Conservation (phyloP, 106 monocot species). For the Dactylorhiza incarnata region DNA sequence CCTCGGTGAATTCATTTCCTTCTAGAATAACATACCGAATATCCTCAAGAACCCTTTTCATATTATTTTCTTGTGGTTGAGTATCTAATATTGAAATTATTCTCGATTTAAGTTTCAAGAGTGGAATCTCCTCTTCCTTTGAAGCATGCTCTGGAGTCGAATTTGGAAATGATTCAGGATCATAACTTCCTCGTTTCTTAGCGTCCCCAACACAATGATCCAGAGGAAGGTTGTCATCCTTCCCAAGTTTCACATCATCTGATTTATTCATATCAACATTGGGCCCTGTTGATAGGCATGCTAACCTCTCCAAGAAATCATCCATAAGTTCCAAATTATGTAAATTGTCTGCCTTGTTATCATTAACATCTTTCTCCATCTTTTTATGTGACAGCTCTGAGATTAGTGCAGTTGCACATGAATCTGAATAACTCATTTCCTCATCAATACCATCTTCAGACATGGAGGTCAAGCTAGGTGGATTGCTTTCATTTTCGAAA, state of each 20-base stretch:
- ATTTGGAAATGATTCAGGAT: not conserved
- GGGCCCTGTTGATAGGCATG: constrained; percentile 29
- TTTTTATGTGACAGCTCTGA: constrained; percentile 57
- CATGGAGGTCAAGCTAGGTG: constrained; percentile 65
- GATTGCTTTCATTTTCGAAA: constrained; percentile 50
- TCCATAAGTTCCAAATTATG: constrained; percentile 36
- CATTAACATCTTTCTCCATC: constrained; percentile 2
- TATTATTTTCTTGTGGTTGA: constrained; percentile 8
- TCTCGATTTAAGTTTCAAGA: constrained; percentile 38
- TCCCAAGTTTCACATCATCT: constrained; percentile 1
- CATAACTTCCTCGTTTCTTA: constrained; percentile 3
- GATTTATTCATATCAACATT: constrained; percentile 5
- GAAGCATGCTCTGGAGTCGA: not conserved
- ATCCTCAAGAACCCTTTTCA: constrained; percentile 26
- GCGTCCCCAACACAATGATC: not conserved
- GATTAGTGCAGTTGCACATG: constrained; percentile 40
- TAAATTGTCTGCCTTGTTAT: constrained; percentile 4
- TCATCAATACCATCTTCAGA: constrained; percentile 81
- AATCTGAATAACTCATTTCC: constrained; percentile 60
- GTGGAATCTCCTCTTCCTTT: not conserved
- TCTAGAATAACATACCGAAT: constrained; percentile 21
- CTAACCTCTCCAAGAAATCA: constrained; percentile 44
- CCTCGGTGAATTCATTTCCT: constrained; percentile 1
- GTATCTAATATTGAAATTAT: constrained; percentile 27
- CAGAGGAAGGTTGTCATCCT: not conserved